Percentiles rank a stretch among this genome's conserved stretches.
phyloP scores from a whole-genome alignment of 1,284 basidiomycete species.

The Sphagnurus paluster region DNA sequence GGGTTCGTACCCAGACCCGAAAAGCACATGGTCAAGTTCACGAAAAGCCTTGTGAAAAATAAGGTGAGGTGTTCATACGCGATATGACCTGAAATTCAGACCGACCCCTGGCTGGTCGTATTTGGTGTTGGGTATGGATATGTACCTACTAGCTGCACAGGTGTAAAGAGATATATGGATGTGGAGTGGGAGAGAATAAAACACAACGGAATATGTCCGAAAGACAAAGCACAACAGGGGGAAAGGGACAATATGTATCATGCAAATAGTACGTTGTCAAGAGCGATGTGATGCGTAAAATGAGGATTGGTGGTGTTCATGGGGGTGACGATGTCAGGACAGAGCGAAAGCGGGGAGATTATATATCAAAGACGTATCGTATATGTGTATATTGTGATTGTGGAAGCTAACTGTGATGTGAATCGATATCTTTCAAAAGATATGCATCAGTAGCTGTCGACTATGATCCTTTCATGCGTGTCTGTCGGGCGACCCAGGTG shows the following conservation, averaged over 20 bases:
- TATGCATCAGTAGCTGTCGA: too few relatives aligned
- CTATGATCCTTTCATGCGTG: slow-evolving; percentile 11
- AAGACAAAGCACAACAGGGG: background rate
- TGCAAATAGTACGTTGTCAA: slow-evolving; percentile 5
- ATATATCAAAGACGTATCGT: slow-evolving; percentile 4
- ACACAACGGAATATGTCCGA: background rate
- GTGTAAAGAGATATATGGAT: background rate
- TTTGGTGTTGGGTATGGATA: background rate
- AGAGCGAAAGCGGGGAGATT: slow-evolving; percentile 1
- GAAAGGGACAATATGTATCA: slow-evolving; percentile 2
- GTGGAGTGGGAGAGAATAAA: background rate
- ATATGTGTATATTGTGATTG: slow-evolving; percentile 4
- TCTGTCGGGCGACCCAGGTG: slow-evolving; percentile 21
- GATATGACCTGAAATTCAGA: background rate
- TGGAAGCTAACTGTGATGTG: background rate
- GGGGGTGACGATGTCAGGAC: slow-evolving; percentile 1
- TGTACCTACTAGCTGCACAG: background rate
- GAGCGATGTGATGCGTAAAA: slow-evolving; percentile 1
- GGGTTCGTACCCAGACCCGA: too few relatives aligned
- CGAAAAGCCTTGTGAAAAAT: background rate
- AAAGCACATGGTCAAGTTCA: too few relatives aligned
- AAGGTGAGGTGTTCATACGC: background rate
- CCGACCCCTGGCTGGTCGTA: background rate
- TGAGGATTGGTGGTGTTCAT: too few relatives aligned
- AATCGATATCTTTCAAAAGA: slow-evolving; percentile 7